Evolutionary conservation across 2,329 filamentous ascomycete genomes (phyloP).

Genomic region (Fusarium concolor): DNA sequence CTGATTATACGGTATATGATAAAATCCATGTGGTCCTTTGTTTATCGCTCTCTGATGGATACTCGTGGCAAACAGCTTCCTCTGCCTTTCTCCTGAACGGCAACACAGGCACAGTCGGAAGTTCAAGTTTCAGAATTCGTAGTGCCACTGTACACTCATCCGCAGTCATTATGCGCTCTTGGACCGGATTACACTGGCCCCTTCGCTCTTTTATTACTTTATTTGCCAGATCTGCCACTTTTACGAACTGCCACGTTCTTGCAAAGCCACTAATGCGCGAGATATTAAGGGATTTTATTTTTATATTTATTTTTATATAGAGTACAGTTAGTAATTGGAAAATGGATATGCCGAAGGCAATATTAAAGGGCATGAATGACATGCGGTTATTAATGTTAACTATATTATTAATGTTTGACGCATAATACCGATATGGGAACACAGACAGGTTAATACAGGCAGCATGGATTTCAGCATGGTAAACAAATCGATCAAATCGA

Average conservation of each 20-base stretch:
- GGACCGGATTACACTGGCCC: background rate
- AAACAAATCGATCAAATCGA: conserved; percentile 14
- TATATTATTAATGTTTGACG: background rate
- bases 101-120: background rate
- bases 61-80: background rate
- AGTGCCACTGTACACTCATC: background rate
- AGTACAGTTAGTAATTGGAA: background rate
- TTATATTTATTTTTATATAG: background rate
- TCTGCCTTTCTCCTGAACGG: background rate
- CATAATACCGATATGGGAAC: background rate
- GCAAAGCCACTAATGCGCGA: background rate
- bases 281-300: background rate
- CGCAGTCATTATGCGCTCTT: background rate
- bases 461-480: background rate
- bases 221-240: background rate
- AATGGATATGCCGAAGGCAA: background rate
- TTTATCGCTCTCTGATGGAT: background rate
- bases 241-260: background rate
- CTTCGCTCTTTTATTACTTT: background rate
- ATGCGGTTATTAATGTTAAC: background rate
- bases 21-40: background rate
- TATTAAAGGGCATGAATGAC: background rate
- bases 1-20: too few relatives aligned
- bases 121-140: background rate
- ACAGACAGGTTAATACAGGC: background rate